phyloP scores from a whole-genome alignment of 2,329 filamentous ascomycete species.

The Mollisia scopiformis region DNA sequence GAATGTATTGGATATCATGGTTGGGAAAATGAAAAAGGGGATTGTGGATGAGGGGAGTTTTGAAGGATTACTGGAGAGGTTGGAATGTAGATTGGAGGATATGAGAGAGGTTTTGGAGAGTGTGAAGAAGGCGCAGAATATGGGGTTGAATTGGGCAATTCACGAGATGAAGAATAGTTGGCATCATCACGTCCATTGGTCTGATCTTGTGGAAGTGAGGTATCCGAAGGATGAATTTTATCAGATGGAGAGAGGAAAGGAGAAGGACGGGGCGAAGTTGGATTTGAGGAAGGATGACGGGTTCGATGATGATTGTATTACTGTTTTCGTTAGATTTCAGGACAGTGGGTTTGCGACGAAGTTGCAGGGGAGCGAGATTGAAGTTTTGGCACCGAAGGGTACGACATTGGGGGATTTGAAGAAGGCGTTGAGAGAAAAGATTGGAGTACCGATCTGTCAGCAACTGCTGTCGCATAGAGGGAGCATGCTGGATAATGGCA shows the following conservation, averaged over 20 bases:
- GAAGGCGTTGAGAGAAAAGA: background rate
- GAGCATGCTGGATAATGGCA: background rate
- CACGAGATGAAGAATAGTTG: background rate
- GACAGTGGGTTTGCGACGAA: background rate
- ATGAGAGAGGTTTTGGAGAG: background rate
- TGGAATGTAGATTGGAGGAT: background rate
- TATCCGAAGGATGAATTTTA: background rate
- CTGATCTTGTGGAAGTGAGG: background rate
- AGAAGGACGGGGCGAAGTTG: background rate
- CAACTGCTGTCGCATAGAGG: background rate
- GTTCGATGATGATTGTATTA: background rate
- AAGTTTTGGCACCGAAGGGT: background rate
- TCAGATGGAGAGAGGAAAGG: background rate
- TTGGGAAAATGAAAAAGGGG: background rate
- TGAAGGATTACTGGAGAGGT: background rate
- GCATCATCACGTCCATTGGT: background rate
- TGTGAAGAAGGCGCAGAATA: too few relatives aligned
- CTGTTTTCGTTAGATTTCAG: background rate
- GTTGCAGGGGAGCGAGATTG: background rate
- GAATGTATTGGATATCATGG: background rate
- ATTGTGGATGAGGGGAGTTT: background rate
- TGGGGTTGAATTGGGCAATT: background rate
- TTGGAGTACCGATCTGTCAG: background rate
- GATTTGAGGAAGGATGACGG: background rate
- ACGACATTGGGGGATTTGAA: background rate